Conservation (phyloP, 2,329 filamentous ascomycete species). For the Diplodia mutila region DNA sequence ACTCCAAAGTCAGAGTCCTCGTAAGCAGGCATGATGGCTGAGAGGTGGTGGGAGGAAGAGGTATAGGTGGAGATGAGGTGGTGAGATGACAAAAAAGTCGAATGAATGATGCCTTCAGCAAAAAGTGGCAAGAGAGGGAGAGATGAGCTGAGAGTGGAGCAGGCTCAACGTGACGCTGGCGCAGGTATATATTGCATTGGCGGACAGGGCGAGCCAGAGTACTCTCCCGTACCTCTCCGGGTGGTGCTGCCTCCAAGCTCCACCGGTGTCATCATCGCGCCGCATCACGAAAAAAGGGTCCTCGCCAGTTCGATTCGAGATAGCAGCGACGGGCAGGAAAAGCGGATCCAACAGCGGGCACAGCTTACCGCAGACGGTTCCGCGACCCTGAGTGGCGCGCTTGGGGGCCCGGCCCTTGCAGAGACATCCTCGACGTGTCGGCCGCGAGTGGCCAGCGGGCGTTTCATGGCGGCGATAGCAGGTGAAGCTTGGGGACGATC, state of each 20-base stretch:
- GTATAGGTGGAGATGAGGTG: not conserved
- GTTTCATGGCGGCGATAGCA: conserved; percentile 26
- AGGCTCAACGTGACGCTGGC: conserved; percentile 11
- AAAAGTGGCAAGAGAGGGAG: conserved; percentile 3
- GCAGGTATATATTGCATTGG: conserved; percentile 25
- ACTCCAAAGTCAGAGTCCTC: conserved; percentile 61
- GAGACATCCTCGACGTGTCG: conserved; percentile 19
- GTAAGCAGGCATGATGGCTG: conserved; percentile 61
- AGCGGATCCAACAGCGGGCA: conserved; percentile 27
- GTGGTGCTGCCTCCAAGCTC: conserved; percentile 20
- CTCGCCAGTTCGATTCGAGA: conserved; percentile 18
- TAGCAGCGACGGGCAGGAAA: conserved; percentile 24
- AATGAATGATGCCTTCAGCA: not conserved
- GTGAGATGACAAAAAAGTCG: not conserved
- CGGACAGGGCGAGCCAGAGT: not conserved
- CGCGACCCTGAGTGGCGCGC: conserved; percentile 25
- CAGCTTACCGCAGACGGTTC: conserved; percentile 14
- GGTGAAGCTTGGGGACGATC: conserved; percentile 25
- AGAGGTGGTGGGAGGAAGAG: conserved; percentile 17
- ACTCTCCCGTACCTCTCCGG: conserved; percentile 26
- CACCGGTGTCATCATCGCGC: conserved; percentile 29
- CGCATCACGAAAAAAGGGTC: conserved; percentile 27
- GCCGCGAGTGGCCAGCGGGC: conserved; percentile 20
- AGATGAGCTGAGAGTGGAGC: conserved; percentile 17
- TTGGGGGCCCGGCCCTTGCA: conserved; percentile 21